Evolutionary conservation across 169 alveolate genomes (phyloP).

Genomic region (Eimeria falciformis): DNA sequence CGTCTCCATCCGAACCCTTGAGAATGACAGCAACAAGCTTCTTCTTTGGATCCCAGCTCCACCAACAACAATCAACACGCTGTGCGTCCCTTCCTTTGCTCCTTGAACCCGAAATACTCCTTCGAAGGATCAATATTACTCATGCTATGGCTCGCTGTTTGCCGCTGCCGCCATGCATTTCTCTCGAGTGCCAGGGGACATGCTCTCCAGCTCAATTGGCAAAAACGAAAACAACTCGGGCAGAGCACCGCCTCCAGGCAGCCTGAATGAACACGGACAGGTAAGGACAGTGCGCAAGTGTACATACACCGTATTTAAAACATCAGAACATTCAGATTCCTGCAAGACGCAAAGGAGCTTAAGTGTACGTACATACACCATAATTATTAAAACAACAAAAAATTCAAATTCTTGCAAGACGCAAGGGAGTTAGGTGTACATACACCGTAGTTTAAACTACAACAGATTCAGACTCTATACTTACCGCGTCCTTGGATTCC

Average conservation of each 20-base stretch:
- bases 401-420: not conserved
- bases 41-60: too few relatives aligned
- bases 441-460: too few relatives aligned
- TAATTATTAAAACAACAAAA: not conserved
- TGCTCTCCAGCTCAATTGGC: conserved; percentile 78
- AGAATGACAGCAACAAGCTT: too few relatives aligned
- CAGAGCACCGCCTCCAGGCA: conserved; percentile 78
- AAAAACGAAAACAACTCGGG: conserved; percentile 81
- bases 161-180: conserved; percentile 54
- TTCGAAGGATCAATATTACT: too few relatives aligned
- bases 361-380: not conserved
- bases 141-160: not conserved
- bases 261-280: conserved; percentile 41
- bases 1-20: too few relatives aligned
- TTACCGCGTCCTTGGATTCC: conserved; percentile 84
- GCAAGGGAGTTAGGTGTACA: too few relatives aligned
- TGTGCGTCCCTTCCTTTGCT: too few relatives aligned
- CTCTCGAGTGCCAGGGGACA: conserved; percentile 76
- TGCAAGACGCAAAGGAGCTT: not conserved
- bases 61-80: too few relatives aligned
- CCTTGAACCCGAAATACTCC: too few relatives aligned
- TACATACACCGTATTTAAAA: not conserved
- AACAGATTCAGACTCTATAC: conserved; percentile 19
- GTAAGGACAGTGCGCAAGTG: not conserved
- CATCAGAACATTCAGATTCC: not conserved